Evolutionary conservation across 1,284 basidiomycete genomes (phyloP), one percentile per base, ranked within the genome.

Genomic region (Farysia itapuensis): DNA sequence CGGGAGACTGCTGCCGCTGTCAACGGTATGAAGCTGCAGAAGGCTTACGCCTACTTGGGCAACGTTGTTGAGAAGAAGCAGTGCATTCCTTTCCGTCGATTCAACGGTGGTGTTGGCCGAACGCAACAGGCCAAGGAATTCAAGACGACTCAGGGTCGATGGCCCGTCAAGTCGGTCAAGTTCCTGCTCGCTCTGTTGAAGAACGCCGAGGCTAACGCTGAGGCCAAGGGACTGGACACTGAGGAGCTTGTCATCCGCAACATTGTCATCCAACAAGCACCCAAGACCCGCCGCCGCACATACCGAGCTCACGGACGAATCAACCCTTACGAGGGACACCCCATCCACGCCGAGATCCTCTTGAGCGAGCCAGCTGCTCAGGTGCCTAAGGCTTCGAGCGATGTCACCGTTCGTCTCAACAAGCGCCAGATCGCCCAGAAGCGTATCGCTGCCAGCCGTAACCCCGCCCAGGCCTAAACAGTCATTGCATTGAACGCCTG

Each of bases 251-350:
- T 81, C 78, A 94, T 99, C 84, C 92, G 89, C 83, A 95, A 88
- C 85, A 96, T 98, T 70, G 89, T 90, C 67, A 92, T 98, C 58
- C 89, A 99, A 80, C 94, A 98, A 82, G 95, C 95, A 67, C 95
- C 94, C 87, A 98, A 98, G 90, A 99, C 95, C 79, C 91, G 91
- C 80, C 90, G 95, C 77, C 90, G 95, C 79, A 99, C 95, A 69
- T 99, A 95, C 86, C 92, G 95, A 81, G 95, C 95, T 42, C 90
- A 93, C 80, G 90, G 90, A 85, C 87, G 90, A 74, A 92, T 78
- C 50, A 78, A 79, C 69, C 77, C 78, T 26, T 79, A 77, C 70
- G 88, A 90, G 80, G 89, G 89, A 43, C 86, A 89, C 82, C 91
- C 90, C 43, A 88, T 86, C 80, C 95, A 99, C 79, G 88, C 98